A percentile compares a stretch with the other conserved stretches of the same genome.
These are phyloP conservation scores for Glycine latifolia DNA, from an alignment of 306 rosid species.

Conservation along the genomic window DNA sequence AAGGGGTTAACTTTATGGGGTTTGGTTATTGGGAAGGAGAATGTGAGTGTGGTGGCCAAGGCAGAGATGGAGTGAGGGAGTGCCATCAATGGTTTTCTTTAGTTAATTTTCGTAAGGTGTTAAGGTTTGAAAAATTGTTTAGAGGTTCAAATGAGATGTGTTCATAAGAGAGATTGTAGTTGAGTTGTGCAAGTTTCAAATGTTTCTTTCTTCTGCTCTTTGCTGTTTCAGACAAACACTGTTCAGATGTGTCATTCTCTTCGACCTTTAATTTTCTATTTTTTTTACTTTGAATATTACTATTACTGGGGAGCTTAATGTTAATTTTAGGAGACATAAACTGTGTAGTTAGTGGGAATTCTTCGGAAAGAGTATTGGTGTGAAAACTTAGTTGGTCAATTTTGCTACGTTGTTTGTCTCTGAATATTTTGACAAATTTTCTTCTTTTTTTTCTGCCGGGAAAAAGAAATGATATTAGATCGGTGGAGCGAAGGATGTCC, in stretches of 20 bases:
- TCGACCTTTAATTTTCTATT: background rate
- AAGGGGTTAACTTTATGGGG: slow-evolving; percentile 44
- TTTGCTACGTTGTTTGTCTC: background rate
- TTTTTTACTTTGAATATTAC: background rate
- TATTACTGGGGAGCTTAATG: background rate
- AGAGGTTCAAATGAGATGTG: background rate
- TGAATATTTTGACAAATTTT: background rate
- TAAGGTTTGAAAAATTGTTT: slow-evolving; percentile 5
- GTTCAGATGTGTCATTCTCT: slow-evolving; percentile 39
- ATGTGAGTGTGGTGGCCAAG: slow-evolving; percentile 54
- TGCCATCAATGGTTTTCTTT: slow-evolving; percentile 59
- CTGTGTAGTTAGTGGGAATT: too few species aligned
- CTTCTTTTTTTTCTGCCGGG: background rate
- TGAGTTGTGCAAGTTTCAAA: slow-evolving; percentile 62
- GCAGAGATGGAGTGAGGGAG: slow-evolving; percentile 58
- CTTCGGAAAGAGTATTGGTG: background rate
- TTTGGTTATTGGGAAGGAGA: slow-evolving; percentile 51
- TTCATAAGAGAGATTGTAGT: background rate
- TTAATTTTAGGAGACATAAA: background rate
- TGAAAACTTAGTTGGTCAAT: background rate
- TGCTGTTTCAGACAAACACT: slow-evolving; percentile 45
- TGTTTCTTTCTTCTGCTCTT: background rate
- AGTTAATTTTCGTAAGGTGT: background rate
- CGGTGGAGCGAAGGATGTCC: slow-evolving; percentile 38
- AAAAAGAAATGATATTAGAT: background rate